Base-by-base conservation (phyloP, 768 basidiomycete genomes). In the Suillus decipiens region DNA sequence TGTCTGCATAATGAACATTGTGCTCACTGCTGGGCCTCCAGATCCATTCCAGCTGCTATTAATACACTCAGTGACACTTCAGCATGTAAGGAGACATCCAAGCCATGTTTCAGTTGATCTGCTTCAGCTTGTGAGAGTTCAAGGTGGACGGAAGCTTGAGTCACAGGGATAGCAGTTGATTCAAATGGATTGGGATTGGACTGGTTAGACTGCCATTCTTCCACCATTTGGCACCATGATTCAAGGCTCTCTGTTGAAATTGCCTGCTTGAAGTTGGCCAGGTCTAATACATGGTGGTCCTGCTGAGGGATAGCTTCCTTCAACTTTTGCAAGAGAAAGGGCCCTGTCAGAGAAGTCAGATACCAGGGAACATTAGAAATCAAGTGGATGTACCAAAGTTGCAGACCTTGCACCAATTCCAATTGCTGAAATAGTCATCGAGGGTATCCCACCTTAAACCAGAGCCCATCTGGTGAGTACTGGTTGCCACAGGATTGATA, bases 21-120 rank as follows among this genome's bases (percentile, higher is more conserved):
- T n/a, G 62, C 68, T 15, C 31, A 72, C 70, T 70, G 70, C 48
- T 69, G 63, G 1, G 69, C 70, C 37, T 72, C 71, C 0, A 72
- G 47, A 24, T 71, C 69, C 19, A 67, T 15, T 5, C 64, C 69
- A 7, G 41, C 42, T 6, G 34, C 37, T 4, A 72, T 63, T 4
- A 72, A 63, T 9, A 45, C 28, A 22, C 63, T 66, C 9, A 68
- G 63, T 0, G 65, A 62, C 10, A 72, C 61, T 7, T 72, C 61
- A 1, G 55, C 7, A 42, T 70, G 67, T 3, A 70, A 14, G 7
- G 62, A 61, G 17, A 61, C 14, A 8, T 65, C 60, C 39, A 55
- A 45, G 7, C 43, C 43, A 6, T 10, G 12, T 48, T 19, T 19
- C 2, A 58, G 19, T 24, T 39, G 34, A 34, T 58, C 36, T 1